phyloP scores from a whole-genome alignment of 2,329 filamentous ascomycete species.

The Botrytis cinerea region DNA sequence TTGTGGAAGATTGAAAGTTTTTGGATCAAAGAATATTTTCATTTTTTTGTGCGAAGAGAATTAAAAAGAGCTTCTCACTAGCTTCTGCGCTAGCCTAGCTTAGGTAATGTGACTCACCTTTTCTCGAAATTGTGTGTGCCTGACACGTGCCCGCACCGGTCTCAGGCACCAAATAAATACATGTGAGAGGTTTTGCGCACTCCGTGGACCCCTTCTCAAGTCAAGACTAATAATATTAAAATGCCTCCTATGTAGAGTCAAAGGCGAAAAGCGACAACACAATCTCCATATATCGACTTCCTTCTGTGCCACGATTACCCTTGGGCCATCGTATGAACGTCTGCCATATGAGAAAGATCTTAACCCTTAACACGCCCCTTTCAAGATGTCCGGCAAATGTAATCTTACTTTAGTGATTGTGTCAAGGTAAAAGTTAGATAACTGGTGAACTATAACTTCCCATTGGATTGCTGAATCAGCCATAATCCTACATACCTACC shows the following conservation, averaged over 20 bases:
- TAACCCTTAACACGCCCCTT: background rate
- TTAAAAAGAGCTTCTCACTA: background rate
- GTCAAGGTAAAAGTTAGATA: background rate
- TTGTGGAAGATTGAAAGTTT: background rate
- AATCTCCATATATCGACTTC: too few species aligned
- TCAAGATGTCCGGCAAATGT: background rate
- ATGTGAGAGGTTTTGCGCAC: background rate
- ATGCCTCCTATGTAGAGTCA: background rate
- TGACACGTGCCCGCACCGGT: too few species aligned
- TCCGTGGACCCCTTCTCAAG: background rate
- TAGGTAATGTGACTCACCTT: background rate
- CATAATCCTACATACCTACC: too few species aligned
- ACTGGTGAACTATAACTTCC: background rate
- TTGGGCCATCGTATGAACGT: background rate
- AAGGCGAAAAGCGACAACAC: background rate
- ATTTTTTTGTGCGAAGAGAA: background rate
- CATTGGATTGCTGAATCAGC: background rate
- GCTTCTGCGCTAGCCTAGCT: conserved; percentile 9
- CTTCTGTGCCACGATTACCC: background rate
- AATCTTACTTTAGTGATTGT: background rate
- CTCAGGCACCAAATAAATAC: background rate
- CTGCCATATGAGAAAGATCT: background rate
- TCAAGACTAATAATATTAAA: background rate
- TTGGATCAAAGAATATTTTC: background rate
- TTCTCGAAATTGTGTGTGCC: background rate